These are phyloP conservation scores for Jimgerdemannia flammicorona DNA, from an alignment of 192 early-diverging fungal species.

Conservation along the genomic window DNA sequence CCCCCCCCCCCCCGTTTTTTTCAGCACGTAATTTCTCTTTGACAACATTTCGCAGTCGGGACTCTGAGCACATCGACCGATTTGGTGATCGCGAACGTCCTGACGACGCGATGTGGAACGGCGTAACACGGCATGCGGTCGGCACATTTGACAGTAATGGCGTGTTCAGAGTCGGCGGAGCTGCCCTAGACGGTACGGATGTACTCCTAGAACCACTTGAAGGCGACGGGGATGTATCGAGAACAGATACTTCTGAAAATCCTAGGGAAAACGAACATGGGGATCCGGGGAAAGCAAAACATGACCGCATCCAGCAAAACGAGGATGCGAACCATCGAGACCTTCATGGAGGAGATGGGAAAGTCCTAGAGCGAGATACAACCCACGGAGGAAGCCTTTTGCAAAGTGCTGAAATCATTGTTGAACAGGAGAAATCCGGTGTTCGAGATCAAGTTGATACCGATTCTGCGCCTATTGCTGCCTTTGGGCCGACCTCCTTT, in stretches of 20 bases:
- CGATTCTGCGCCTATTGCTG: not conserved
- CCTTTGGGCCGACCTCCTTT: not conserved
- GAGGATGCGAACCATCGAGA: not conserved
- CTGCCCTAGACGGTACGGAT: slow-evolving; percentile 1
- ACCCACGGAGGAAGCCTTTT: not conserved
- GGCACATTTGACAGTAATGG: slow-evolving; percentile 69
- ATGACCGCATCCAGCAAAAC: not conserved
- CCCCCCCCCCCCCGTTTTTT: too few relatives aligned
- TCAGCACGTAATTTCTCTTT: not conserved
- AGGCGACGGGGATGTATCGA: slow-evolving; percentile 4
- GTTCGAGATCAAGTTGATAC: not conserved
- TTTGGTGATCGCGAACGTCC: slow-evolving; percentile 16
- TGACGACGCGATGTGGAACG: slow-evolving; percentile 48
- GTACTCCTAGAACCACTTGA: slow-evolving; percentile 4
- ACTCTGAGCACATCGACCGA: slow-evolving; percentile 8
- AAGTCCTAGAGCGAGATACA: not conserved
- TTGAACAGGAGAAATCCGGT: not conserved
- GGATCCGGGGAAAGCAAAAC: not conserved
- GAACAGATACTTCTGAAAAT: not conserved
- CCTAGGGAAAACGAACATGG: not conserved
- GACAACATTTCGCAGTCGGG: not conserved
- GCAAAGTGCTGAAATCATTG: not conserved
- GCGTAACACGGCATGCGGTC: slow-evolving; percentile 49
- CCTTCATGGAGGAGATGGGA: not conserved
- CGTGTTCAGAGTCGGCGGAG: slow-evolving; percentile 54